These are phyloP conservation scores for Strobilomyces dryophilus DNA, from an alignment of 768 basidiomycete species.

Conservation along the genomic window DNA sequence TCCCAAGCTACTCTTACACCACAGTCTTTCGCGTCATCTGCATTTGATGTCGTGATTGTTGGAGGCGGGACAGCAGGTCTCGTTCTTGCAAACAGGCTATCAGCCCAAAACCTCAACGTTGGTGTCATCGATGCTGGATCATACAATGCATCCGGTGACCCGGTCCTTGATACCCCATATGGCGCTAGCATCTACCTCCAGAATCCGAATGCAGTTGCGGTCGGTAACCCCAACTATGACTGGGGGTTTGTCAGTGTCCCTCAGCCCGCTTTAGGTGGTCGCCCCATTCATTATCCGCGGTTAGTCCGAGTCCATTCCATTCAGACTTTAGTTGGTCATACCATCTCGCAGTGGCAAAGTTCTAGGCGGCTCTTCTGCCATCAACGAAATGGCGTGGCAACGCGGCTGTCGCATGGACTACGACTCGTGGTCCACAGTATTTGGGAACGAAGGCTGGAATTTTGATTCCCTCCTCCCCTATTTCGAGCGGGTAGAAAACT, in stretches of 20 bases:
- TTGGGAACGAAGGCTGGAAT: neutral
- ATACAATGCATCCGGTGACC: neutral
- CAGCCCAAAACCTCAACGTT: neutral
- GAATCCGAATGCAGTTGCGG: neutral
- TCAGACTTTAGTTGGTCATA: neutral
- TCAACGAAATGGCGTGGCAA: neutral
- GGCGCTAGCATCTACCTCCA: neutral
- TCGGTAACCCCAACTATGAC: neutral
- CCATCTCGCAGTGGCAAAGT: neutral
- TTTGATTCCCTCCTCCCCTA: neutral
- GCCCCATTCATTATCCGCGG: neutral
- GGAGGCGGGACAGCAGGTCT: neutral
- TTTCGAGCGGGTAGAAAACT: neutral
- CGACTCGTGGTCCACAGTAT: neutral
- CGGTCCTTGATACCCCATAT: neutral
- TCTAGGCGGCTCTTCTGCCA: constrained; percentile 1
- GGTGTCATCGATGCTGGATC: neutral
- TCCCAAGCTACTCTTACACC: neutral
- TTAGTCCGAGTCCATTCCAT: neutral
- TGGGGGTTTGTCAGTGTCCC: neutral
- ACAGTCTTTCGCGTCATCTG: neutral
- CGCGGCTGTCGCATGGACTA: neutral
- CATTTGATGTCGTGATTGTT: neutral
- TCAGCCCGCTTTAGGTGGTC: neutral
- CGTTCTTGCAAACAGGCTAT: neutral